These are phyloP conservation scores for Melaleuca alternifolia DNA, from an alignment of 345 rosid species.

Conservation along the genomic window DNA sequence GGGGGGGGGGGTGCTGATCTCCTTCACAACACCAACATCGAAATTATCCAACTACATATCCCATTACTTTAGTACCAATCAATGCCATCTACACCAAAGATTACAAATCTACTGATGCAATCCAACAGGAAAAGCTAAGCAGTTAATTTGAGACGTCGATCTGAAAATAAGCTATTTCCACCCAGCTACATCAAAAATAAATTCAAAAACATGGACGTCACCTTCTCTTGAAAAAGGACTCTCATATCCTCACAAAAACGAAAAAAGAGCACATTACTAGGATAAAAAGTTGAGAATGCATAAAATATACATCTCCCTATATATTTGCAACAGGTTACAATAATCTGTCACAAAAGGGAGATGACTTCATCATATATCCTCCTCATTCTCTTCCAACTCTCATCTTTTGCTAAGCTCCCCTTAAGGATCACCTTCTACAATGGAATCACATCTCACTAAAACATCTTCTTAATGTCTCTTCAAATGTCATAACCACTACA, in stretches of 20 bases:
- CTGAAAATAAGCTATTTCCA: background rate
- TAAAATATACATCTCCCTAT: background rate
- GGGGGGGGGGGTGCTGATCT: background rate
- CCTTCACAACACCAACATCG: background rate
- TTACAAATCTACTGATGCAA: background rate
- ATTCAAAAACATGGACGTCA: background rate
- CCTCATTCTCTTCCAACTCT: background rate
- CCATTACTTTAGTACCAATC: background rate
- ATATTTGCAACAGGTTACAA: background rate
- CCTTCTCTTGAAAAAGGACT: background rate
- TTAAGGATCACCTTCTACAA: background rate
- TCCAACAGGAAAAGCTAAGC: background rate
- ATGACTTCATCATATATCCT: background rate
- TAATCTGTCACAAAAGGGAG: background rate
- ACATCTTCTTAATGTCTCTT: background rate
- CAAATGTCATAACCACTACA: background rate
- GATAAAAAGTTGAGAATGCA: background rate
- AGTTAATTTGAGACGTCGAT: background rate
- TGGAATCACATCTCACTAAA: background rate
- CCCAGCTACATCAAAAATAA: background rate
- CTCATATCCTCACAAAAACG: background rate
- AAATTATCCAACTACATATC: background rate
- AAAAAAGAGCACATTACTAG: background rate
- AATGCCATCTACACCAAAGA: background rate
- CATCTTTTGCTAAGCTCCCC: background rate